phyloP scores from a whole-genome alignment of 2,329 filamentous ascomycete genomes.

The Penicillium sp. region DNA sequence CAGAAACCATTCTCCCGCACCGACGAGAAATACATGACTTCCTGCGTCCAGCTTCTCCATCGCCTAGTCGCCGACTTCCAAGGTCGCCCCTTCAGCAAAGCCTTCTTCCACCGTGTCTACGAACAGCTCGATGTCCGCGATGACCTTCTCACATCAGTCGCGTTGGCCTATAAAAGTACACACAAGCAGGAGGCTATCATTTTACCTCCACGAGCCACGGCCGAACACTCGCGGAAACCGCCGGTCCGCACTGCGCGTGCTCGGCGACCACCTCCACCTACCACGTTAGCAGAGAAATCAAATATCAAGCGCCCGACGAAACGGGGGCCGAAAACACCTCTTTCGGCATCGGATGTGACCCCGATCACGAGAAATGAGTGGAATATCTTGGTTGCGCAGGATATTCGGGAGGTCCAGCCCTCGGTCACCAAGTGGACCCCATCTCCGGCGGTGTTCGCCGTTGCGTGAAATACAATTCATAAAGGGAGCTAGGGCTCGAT shows the following conservation, averaged over 20 bases:
- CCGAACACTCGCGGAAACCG: conserved; percentile 20
- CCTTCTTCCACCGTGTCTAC: conserved; percentile 49
- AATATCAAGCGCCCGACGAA: conserved; percentile 16
- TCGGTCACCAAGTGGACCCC: conserved; percentile 44
- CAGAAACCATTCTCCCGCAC: conserved; percentile 28
- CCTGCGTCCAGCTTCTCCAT: conserved; percentile 46
- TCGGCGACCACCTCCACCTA: conserved; percentile 25
- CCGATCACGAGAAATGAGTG: conserved; percentile 49
- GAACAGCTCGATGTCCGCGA: conserved; percentile 46
- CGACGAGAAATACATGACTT: conserved; percentile 41
- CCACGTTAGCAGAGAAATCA: conserved; percentile 13
- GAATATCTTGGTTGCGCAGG: conserved; percentile 43
- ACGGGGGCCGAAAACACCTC: conserved; percentile 44
- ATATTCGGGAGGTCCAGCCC: conserved; percentile 34
- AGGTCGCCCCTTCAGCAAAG: conserved; percentile 48
- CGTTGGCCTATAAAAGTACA: conserved; percentile 37
- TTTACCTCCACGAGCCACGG: conserved; percentile 27
- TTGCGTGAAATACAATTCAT: conserved; percentile 27
- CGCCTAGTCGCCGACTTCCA: conserved; percentile 46
- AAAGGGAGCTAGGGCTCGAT: no score
- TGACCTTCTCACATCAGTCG: conserved; percentile 41
- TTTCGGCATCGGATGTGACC: conserved; percentile 49
- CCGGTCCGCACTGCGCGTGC: conserved; percentile 29
- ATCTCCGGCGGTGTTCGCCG: conserved; percentile 36
- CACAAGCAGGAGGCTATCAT: conserved; percentile 47